Percentiles rank a stretch among this genome's conserved stretches.
Conservation (phyloP, 805 yeast species). For the Wickerhamiella galacta region DNA sequence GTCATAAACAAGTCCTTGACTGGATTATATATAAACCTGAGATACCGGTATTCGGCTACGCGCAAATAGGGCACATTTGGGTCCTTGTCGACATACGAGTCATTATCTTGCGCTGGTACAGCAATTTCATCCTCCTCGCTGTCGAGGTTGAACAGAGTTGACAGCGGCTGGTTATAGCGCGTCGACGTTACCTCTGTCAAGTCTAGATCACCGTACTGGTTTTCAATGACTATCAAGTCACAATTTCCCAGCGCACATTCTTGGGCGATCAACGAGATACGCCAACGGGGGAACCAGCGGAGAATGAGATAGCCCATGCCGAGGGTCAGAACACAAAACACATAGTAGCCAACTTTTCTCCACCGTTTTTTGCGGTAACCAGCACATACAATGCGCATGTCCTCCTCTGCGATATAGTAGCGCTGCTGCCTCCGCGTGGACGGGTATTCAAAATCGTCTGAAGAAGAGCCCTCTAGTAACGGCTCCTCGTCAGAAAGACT, state of each 20-base stretch:
- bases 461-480: constrained; percentile 7
- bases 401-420: constrained; percentile 89
- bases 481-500: constrained; percentile 10
- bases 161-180: constrained; percentile 55
- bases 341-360: constrained; percentile 33
- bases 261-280: constrained; percentile 28
- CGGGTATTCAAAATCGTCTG: constrained; percentile 9
- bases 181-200: constrained; percentile 38
- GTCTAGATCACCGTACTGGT: constrained; percentile 75
- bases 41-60: constrained; percentile 65
- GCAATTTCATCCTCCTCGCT: constrained; percentile 6
- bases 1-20: constrained; percentile 71
- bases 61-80: constrained; percentile 57
- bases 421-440: constrained; percentile 37
- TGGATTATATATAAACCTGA: constrained; percentile 71
- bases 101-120: background rate
- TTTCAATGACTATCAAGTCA: constrained; percentile 88
- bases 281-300: constrained; percentile 74
- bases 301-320: constrained; percentile 61
- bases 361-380: constrained; percentile 49
- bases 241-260: constrained; percentile 56
- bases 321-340: constrained; percentile 38
- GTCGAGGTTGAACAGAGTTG: constrained; percentile 37
- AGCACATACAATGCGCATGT: constrained; percentile 83
- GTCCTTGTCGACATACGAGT: constrained; percentile 27